These are phyloP conservation scores for Rhododendron williamsianum DNA, from an alignment of 148 eudicot genomes.

Conservation along the genomic window DNA sequence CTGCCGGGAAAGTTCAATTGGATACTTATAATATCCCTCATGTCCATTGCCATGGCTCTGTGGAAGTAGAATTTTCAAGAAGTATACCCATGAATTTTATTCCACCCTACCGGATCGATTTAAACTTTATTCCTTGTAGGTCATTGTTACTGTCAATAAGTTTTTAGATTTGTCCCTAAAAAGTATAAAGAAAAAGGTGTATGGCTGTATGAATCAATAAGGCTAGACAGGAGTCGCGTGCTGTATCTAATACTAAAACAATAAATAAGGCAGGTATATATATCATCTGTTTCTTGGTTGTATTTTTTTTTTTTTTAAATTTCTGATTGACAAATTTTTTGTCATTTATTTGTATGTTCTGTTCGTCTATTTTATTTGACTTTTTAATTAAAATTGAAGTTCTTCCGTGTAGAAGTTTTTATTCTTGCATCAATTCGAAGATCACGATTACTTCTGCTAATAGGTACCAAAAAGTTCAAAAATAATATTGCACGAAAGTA, in stretches of 20 bases:
- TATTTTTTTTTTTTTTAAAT: neutral
- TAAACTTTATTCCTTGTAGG: neutral
- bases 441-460: neutral
- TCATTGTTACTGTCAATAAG: neutral
- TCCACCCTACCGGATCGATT: neutral
- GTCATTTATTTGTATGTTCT: neutral
- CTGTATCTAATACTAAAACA: neutral
- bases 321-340: neutral
- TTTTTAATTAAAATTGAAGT: neutral
- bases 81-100: neutral
- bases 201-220: neutral
- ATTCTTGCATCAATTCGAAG: neutral
- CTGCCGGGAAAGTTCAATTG: slow-evolving; percentile 39
- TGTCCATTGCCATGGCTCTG: slow-evolving; percentile 11
- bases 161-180: neutral
- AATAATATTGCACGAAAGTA: neutral
- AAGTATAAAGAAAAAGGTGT: neutral
- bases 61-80: slow-evolving; percentile 1
- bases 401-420: too few species aligned
- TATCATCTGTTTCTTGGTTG: neutral
- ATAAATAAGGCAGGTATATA: neutral
- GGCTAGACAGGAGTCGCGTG: neutral
- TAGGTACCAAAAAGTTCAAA: neutral
- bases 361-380: neutral
- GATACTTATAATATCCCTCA: slow-evolving; percentile 24